phyloP scores from a whole-genome alignment of 495 filamentous ascomycete species.

The Collariella sp. region DNA sequence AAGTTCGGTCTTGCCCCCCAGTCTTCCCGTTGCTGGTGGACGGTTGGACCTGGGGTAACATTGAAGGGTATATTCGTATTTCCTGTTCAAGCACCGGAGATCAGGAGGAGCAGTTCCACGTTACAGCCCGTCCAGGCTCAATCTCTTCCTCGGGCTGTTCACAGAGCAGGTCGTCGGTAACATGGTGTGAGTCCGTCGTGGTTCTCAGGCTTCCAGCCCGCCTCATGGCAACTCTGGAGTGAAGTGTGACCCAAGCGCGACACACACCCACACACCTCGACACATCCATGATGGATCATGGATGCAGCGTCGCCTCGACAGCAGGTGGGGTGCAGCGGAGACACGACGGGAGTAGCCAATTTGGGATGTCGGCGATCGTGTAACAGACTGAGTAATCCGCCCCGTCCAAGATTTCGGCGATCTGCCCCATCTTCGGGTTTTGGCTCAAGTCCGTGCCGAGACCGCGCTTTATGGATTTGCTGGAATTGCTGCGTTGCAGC shows the following conservation, averaged over 20 bases:
- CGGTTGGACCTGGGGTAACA: background rate
- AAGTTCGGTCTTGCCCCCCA: background rate
- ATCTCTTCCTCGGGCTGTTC: too few species aligned
- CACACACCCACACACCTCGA: background rate
- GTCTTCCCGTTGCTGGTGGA: background rate
- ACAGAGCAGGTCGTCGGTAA: too few species aligned
- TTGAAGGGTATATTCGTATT: too few species aligned
- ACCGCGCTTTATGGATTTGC: background rate
- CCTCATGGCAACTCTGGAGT: too few species aligned
- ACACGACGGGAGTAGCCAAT: conserved; percentile 2
- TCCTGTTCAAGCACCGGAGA: too few species aligned
- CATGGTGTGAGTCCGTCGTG: too few species aligned
- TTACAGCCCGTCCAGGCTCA: too few species aligned
- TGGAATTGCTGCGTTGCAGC: background rate
- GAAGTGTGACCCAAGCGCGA: too few species aligned
- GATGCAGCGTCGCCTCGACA: background rate
- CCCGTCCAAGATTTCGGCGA: background rate
- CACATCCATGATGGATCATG: background rate
- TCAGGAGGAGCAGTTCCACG: too few species aligned
- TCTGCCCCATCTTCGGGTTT: conserved; percentile 7
- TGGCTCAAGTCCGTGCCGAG: conserved; percentile 9
- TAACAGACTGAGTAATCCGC: conserved; percentile 1
- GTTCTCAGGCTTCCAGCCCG: too few species aligned
- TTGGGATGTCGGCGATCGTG: conserved; percentile 9
- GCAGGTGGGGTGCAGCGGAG: conserved; percentile 5